These are phyloP conservation scores for Ophiostoma ips DNA, from an alignment of 2,329 filamentous ascomycete species.

Conservation along the genomic window DNA sequence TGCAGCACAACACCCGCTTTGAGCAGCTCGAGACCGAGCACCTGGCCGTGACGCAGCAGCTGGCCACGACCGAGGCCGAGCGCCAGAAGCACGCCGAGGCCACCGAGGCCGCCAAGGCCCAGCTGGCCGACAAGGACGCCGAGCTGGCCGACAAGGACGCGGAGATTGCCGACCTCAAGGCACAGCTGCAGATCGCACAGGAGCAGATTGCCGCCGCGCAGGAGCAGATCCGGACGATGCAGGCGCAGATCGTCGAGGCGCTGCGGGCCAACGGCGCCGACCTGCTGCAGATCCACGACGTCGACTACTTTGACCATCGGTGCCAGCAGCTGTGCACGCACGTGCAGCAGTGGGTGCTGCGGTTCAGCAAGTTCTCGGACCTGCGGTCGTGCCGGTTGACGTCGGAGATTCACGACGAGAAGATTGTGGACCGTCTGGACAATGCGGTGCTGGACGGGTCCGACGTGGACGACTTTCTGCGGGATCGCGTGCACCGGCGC, in stretches of 20 bases:
- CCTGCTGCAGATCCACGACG: conserved; percentile 69
- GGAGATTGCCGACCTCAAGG: conserved; percentile 65
- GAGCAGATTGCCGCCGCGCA: conserved; percentile 44
- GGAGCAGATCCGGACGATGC: conserved; percentile 43
- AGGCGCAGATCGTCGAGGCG: conserved; percentile 41
- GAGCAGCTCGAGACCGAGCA: conserved; percentile 53
- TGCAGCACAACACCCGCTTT: conserved; percentile 62
- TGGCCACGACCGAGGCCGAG: conserved; percentile 52
- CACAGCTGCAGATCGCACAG: conserved; percentile 59
- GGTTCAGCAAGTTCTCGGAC: conserved; percentile 96
- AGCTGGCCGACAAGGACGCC: neutral
- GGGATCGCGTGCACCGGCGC: conserved; percentile 73
- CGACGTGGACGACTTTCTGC: conserved; percentile 77
- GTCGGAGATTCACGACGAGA: conserved; percentile 76
- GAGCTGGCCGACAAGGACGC: conserved; percentile 53
- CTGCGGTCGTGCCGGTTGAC: conserved; percentile 75
- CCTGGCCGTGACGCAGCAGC: conserved; percentile 48
- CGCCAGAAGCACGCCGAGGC: conserved; percentile 31
- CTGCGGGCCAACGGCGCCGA: conserved; percentile 39
- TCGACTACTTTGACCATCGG: conserved; percentile 88
- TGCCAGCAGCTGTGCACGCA: conserved; percentile 93
- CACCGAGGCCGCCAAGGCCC: neutral
- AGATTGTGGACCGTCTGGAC: conserved; percentile 85
- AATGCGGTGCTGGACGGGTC: conserved; percentile 89
- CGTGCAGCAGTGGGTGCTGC: conserved; percentile 92